Percentiles rank a stretch among this genome's conserved stretches.
Conservation (phyloP, 73 alveolate species). For the Tetrahymena borealis region DNA sequence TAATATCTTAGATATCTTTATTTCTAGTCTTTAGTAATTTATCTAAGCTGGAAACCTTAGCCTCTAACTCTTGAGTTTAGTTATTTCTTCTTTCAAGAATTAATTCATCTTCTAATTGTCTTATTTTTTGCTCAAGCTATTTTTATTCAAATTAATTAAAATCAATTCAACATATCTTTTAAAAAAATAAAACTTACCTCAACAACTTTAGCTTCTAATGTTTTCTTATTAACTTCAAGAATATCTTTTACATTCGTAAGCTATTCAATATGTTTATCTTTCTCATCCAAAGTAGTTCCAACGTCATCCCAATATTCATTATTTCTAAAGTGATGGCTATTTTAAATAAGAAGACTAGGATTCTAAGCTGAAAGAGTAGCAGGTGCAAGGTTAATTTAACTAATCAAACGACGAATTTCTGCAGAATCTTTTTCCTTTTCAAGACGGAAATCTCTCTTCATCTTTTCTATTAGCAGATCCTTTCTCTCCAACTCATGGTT, state of each 20-base stretch:
- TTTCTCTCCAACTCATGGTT: neutral
- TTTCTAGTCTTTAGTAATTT: neutral
- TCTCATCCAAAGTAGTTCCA: neutral
- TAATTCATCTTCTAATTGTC: neutral
- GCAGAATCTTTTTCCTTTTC: neutral
- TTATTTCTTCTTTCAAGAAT: neutral
- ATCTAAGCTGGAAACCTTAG: neutral
- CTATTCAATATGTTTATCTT: neutral
- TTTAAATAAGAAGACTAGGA: neutral
- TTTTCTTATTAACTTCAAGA: neutral
- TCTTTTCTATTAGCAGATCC: neutral
- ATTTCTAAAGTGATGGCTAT: neutral
- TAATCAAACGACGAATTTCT: neutral
- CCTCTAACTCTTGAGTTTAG: neutral
- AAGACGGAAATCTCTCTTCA: neutral
- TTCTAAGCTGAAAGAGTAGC: neutral
- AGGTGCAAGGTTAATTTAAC: neutral
- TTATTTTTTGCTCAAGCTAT: neutral
- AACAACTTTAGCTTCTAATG: neutral
- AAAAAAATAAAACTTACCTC: neutral
- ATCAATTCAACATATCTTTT: neutral
- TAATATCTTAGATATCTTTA: neutral
- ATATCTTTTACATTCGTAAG: neutral
- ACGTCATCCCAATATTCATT: neutral
- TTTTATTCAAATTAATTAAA: neutral